These are phyloP conservation scores for Helenozyma rhizophorensis DNA, from an alignment of 805 yeast species.

Conservation along the genomic window DNA sequence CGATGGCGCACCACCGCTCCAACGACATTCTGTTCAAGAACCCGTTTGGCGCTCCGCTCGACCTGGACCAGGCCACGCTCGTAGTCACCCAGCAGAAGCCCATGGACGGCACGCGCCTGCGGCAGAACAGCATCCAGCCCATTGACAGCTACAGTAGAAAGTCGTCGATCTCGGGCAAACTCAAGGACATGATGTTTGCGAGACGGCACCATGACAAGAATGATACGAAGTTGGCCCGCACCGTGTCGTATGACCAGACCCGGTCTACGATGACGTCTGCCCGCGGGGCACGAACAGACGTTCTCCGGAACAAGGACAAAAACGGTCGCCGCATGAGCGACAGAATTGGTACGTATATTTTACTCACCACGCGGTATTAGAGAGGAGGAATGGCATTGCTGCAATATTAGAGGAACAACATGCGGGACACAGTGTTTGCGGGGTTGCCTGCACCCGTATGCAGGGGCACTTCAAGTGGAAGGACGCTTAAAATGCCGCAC, in stretches of 20 bases:
- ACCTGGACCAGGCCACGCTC: constrained; percentile 8
- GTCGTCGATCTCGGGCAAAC: constrained; percentile 6
- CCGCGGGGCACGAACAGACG: constrained; percentile 20
- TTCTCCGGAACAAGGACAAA: constrained; percentile 12
- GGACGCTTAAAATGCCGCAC: no score
- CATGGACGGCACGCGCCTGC: no score
- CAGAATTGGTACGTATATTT: constrained; percentile 31
- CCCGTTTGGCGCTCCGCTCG: constrained; percentile 11
- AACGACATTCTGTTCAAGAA: constrained; percentile 7
- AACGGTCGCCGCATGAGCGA: constrained; percentile 22
- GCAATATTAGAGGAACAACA: no score
- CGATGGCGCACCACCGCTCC: not conserved
- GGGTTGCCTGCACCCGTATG: no score
- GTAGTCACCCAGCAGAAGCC: not conserved
- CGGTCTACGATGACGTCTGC: constrained; percentile 29
- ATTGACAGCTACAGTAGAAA: constrained; percentile 1
- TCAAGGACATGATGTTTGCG: constrained; percentile 8
- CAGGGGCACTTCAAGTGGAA: no score
- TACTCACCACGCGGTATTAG: no score
- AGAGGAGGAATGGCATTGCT: no score
- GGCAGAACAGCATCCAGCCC: constrained; percentile 1
- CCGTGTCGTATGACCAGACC: constrained; percentile 34
- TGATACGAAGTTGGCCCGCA: constrained; percentile 10
- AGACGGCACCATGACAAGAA: constrained; percentile 1
- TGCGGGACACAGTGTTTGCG: no score